Evolutionary conservation across 371 early-diverging fungal genomes (phyloP).

Genomic region (Dentiscutata heterogama): DNA sequence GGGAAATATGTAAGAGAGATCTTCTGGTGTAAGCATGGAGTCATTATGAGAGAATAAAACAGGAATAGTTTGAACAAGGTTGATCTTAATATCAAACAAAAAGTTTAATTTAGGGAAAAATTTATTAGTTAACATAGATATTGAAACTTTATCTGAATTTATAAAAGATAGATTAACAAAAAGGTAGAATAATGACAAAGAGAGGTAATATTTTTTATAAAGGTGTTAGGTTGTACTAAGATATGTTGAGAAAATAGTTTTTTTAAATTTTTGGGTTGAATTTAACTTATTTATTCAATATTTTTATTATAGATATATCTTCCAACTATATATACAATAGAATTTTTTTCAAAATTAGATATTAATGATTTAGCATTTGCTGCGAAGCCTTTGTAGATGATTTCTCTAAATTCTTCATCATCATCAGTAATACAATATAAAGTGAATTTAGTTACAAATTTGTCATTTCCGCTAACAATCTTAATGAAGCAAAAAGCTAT

Average conservation of each 20-base stretch:
- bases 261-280: background rate
- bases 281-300: background rate
- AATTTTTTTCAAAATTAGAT: background rate
- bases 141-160: background rate
- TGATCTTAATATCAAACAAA: background rate
- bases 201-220: too few relatives aligned
- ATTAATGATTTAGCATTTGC: background rate
- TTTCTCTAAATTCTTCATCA: background rate
- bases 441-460: background rate
- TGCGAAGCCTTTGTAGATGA: background rate
- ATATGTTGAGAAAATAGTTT: too few relatives aligned
- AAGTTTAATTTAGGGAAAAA: background rate
- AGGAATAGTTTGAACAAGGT: background rate
- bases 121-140: background rate
- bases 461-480: background rate
- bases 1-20: background rate
- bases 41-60: background rate
- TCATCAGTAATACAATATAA: background rate
- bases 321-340: background rate
- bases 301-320: background rate
- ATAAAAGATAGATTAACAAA: too few relatives aligned
- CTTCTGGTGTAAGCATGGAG: background rate
- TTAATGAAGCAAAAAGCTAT: background rate
- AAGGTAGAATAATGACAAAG: too few relatives aligned
- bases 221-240: too few relatives aligned